Percentiles rank a stretch among this genome's conserved stretches.
phyloP scores from a whole-genome alignment of 352 stramenopile genomes.

The Globisporangium emineosum region DNA sequence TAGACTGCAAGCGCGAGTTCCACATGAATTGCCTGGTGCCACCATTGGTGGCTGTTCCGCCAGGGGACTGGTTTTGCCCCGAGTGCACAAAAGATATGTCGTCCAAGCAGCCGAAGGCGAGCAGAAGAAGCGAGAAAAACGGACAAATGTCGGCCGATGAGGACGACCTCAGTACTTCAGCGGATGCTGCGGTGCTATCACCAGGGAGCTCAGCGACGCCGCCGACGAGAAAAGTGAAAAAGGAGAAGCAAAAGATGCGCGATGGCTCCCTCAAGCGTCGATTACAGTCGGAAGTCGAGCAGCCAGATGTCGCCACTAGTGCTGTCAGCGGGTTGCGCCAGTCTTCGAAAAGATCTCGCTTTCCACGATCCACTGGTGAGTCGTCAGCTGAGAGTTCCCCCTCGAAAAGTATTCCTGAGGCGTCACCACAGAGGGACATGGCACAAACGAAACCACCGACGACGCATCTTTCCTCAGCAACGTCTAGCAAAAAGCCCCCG shows the following conservation, averaged over 20 bases:
- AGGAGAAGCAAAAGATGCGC: constrained; percentile 58
- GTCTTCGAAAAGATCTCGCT: constrained; percentile 45
- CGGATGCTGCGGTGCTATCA: constrained; percentile 15
- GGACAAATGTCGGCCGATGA: neutral
- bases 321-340: constrained; percentile 26
- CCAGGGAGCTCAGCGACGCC: constrained; percentile 12
- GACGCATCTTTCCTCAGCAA: neutral
- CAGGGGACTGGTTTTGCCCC: constrained; percentile 79
- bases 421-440: constrained; percentile 32
- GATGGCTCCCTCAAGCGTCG: constrained; percentile 57
- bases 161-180: constrained; percentile 10
- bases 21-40: constrained; percentile 84
- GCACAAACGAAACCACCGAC: constrained; percentile 5
- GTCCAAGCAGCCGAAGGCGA: constrained; percentile 26
- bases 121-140: constrained; percentile 23
- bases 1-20: constrained; percentile 80
- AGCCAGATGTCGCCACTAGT: neutral
- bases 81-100: constrained; percentile 44
- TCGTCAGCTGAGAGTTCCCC: constrained; percentile 46
- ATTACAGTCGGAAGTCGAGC: constrained; percentile 28
- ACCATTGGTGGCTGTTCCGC: constrained; percentile 55
- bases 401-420: constrained; percentile 23
- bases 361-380: constrained; percentile 25
- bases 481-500: constrained; percentile 31
- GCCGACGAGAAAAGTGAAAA: constrained; percentile 39